These are phyloP conservation scores for Verbascum thapsus DNA, from an alignment of 257 asterid genomes.

Conservation along the genomic window DNA sequence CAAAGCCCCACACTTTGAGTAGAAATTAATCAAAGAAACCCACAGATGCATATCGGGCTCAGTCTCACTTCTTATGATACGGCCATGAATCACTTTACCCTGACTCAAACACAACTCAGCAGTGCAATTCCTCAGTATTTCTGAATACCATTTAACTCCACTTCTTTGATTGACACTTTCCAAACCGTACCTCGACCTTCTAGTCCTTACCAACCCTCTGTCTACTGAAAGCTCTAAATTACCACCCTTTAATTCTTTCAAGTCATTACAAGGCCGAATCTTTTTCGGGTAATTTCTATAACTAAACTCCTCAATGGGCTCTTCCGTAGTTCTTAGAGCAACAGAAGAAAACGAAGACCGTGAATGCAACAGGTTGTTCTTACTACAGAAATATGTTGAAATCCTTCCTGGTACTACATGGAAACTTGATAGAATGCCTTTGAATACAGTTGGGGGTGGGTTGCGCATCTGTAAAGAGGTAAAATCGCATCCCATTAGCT, in stretches of 20 bases:
- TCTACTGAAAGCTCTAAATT: constrained; percentile 33
- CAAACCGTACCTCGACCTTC: constrained; percentile 25
- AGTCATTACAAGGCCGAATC: constrained; percentile 27
- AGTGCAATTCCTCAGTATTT: constrained; percentile 54
- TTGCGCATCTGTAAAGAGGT: constrained; percentile 37
- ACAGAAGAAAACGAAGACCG: constrained; percentile 36
- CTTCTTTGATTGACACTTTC: constrained; percentile 23
- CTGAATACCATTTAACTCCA: constrained; percentile 58
- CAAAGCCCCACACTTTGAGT: constrained; percentile 67
- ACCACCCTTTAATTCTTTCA: constrained; percentile 20
- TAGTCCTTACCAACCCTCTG: constrained; percentile 27
- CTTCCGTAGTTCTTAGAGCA: constrained; percentile 33
- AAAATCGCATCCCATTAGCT: constrained; percentile 47
- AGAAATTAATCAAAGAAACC: constrained; percentile 76
- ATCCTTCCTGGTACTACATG: constrained; percentile 37
- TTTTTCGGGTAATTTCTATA: constrained; percentile 21
- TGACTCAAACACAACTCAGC: constrained; percentile 41
- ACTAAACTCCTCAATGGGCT: constrained; percentile 12
- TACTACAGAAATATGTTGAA: constrained; percentile 40
- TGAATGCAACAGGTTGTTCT: constrained; percentile 29
- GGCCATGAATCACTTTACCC: constrained; percentile 70
- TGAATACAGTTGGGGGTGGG: constrained; percentile 28
- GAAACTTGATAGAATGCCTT: constrained; percentile 30
- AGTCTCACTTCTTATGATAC: constrained; percentile 46
- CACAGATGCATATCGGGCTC: constrained; percentile 67